Percentiles rank a stretch among this genome's conserved stretches.
These are phyloP conservation scores for Dothideomycetes sp. DNA, from an alignment of 2,329 filamentous ascomycete species.

Conservation along the genomic window DNA sequence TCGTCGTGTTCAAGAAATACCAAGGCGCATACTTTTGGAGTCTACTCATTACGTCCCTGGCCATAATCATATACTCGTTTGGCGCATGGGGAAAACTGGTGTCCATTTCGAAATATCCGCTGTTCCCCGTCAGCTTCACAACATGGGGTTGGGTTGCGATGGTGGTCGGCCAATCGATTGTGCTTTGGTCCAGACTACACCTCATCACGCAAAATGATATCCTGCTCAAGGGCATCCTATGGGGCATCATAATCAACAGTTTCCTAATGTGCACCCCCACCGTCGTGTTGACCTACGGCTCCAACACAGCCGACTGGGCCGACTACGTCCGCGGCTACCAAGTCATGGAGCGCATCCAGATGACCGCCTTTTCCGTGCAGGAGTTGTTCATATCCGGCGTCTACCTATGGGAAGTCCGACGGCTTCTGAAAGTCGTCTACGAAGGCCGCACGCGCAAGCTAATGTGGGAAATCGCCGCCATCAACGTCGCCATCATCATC, in stretches of 20 bases:
- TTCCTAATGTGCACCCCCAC: conserved; percentile 43
- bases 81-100: conserved; percentile 37
- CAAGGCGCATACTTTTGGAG: conserved; percentile 40
- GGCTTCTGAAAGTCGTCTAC: conserved; percentile 7
- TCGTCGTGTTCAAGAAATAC: conserved; percentile 37
- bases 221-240: conserved; percentile 38
- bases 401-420: conserved; percentile 17
- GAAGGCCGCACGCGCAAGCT: conserved; percentile 14
- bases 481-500: conserved; percentile 27
- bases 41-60: conserved; percentile 30
- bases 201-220: conserved; percentile 40
- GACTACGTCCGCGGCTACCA: conserved; percentile 24
- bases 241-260: conserved; percentile 47
- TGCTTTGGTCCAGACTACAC: conserved; percentile 53
- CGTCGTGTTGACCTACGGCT: conserved; percentile 44
- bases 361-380: conserved; percentile 31
- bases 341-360: conserved; percentile 35
- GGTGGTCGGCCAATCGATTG: conserved; percentile 51
- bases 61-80: conserved; percentile 35
- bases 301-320: conserved; percentile 26
- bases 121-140: conserved; percentile 30
- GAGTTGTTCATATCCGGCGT: conserved; percentile 22
- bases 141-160: conserved; percentile 46
- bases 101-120: conserved; percentile 15
- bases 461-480: conserved; percentile 25